Base-by-base conservation (phyloP, 176 grass and related monocot species). In the Aegilops longissima region DNA sequence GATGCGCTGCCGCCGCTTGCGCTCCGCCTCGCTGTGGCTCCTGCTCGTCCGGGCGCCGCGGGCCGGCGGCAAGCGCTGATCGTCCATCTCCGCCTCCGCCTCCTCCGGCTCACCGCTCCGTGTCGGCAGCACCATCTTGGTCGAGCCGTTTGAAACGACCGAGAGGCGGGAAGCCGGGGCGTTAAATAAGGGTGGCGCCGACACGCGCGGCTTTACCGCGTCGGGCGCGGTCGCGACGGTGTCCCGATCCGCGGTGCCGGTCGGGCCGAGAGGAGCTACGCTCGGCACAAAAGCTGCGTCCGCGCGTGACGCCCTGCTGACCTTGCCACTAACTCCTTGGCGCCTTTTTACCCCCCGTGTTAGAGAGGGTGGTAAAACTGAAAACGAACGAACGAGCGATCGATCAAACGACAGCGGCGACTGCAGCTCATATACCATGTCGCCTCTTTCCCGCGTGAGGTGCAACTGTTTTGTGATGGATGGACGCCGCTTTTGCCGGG, bases 21-120 rank as follows among this genome's bases (percentile, higher is more conserved):
- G 88, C 86, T 98, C 93, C 1, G 96, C 96, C 74, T 98, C 96
- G 70, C 96, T 96, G 86, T 94, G 96, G 81, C 90, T 96, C 63
- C 92, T 88, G 71, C 77, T 86, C 70, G 86, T 87, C 45, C 66
- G 39, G 17, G 56, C 77, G 82, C 8, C 31, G 85, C 21, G 20
- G 1, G n/a, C 30, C 14, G 79, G 80, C 38, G 82, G 79, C 56
- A 80, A 58, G 83, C 51, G 67, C 69, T 21, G 56, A 59, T 89
- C 80, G 82, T 88, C 86, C 80, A 85, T 49, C 67, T 14, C 79
- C 67, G 13, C 13, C 69, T 14, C 79, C 67, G 21, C 12, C 68
- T 85, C 86, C 74, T 87, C 86, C 66, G 80, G 51, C 36, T 86
- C 84, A 20, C 80, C 87, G 1, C 83, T 77, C 30, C 76, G 86